Evolutionary conservation across 116 monocot genomes (phyloP), one percentile per base, ranked within the genome.

Genomic region (Trichopus zeylanicus): DNA sequence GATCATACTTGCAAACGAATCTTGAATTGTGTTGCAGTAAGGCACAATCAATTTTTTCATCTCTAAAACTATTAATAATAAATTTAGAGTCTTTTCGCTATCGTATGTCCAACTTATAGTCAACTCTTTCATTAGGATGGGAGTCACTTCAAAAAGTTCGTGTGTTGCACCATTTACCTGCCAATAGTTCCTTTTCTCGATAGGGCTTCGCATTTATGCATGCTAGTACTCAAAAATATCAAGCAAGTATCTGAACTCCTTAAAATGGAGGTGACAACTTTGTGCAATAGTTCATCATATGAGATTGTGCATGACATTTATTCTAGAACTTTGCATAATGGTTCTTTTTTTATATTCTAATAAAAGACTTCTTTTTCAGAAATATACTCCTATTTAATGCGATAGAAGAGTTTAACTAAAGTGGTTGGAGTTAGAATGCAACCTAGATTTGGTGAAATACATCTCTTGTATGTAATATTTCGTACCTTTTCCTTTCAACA

Each of bases 131-230:
- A n/a, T n/a, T n/a, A n/a, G n/a, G n/a, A n/a, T n/a, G n/a, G n/a
- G n/a, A n/a, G n/a, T n/a, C n/a, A n/a, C n/a, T n/a, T n/a, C n/a
- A 62, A 32, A 77, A 67, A 76, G 74, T 91, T 60, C 73, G 65
- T 55, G 71, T 87, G 48, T 56, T 81, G 19, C 90, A 87, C 42
- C 95, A 54, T 63, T 39, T 86, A 16, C 81, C 91, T 30, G 62
- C 79, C 25, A 77, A 70, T 60, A 75, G 77, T 63, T 84, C 90
- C 32, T 87, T 90, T 47, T 84, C 87, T 19, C 73, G 71, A 55
- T 77, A 97, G 31, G 91, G 91, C 55, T 64, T 97, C 65, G 95
- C 95, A 46, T 97, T 87, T 69, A 70, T 87, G 74, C 83, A 84
- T 66, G 95, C 95, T 48, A 71, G 91, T 62, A 77, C 84, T 54